A percentile compares a stretch with the other conserved stretches of the same genome.
phyloP scores from a whole-genome alignment of 192 early-diverging fungal species.

The Coemansia sp. region DNA sequence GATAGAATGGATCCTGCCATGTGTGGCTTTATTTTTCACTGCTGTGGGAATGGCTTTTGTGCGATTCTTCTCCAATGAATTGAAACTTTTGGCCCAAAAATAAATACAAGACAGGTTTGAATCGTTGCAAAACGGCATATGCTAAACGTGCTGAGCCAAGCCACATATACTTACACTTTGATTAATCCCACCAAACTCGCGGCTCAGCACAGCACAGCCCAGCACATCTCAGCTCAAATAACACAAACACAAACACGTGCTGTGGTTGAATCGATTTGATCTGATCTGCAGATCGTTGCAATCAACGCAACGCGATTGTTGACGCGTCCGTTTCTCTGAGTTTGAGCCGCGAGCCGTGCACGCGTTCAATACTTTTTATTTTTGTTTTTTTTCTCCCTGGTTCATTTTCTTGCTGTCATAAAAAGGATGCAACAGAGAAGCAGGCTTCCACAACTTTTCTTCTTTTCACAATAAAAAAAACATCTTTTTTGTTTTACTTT shows the following conservation, averaged over 20 bases:
- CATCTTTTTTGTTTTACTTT: neutral
- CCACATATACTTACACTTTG: neutral
- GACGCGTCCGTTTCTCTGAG: neutral
- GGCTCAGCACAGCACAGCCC: neutral
- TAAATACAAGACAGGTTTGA: neutral
- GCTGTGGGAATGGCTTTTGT: neutral
- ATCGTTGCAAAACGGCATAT: neutral
- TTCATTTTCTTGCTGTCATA: neutral
- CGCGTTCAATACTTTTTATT: neutral
- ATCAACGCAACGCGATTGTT: neutral
- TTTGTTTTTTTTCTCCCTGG: neutral
- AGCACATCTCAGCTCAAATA: neutral
- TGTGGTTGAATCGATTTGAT: neutral
- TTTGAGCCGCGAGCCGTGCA: neutral
- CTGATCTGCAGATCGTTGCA: neutral
- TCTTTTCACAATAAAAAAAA: neutral
- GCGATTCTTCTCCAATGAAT: neutral
- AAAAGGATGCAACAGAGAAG: neutral
- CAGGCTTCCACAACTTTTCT: neutral
- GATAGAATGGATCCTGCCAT: too few species aligned
- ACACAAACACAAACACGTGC: neutral
- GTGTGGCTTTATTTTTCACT: conserved; percentile 1
- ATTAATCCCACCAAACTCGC: too few species aligned
- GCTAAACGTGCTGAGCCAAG: neutral
- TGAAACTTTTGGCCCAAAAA: neutral